These are phyloP conservation scores for Ustilago cynodontis DNA, from an alignment of 1,284 basidiomycete species.

Conservation along the genomic window DNA sequence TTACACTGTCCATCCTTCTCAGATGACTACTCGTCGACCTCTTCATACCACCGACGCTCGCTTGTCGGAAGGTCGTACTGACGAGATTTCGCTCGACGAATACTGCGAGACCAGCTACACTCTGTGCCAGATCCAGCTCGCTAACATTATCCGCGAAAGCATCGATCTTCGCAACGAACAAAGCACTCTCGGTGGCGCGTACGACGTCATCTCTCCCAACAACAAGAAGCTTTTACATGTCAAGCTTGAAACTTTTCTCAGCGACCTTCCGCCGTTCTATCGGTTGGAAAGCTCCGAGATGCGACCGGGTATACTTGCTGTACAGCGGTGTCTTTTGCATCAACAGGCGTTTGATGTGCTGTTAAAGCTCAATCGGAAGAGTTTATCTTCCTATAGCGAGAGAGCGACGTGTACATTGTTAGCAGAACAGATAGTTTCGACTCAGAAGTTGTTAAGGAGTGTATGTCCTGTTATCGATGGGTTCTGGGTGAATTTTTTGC, in stretches of 20 bases:
- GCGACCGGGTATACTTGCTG: conserved; percentile 42
- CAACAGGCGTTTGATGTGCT: conserved; percentile 57
- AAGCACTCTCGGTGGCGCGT: conserved; percentile 36
- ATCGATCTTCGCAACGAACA: conserved; percentile 57
- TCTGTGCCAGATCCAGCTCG: conserved; percentile 51
- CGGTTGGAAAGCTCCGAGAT: conserved; percentile 39
- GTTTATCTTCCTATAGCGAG: conserved; percentile 33
- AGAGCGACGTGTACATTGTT: conserved; percentile 45
- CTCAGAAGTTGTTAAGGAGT: conserved; percentile 49
- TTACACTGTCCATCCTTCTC: conserved; percentile 56
- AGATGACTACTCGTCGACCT: conserved; percentile 57
- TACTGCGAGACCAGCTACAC: conserved; percentile 55
- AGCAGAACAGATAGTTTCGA: conserved; percentile 54
- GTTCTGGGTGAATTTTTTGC: conserved; percentile 55
- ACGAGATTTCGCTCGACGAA: conserved; percentile 32
- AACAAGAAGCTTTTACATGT: conserved; percentile 43
- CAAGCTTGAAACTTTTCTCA: conserved; percentile 42
- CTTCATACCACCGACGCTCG: conserved; percentile 54
- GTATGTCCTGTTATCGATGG: conserved; percentile 57
- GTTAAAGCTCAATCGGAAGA: conserved; percentile 51
- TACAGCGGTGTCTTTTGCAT: conserved; percentile 57
- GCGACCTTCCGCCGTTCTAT: conserved; percentile 53
- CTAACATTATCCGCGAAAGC: conserved; percentile 51
- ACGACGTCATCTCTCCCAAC: conserved; percentile 40
- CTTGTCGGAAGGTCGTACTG: conserved; percentile 28